Percentiles rank a stretch among this genome's conserved stretches.
Evolutionary conservation across 495 filamentous ascomycete species (phyloP).

Genomic region (Halenospora varia): DNA sequence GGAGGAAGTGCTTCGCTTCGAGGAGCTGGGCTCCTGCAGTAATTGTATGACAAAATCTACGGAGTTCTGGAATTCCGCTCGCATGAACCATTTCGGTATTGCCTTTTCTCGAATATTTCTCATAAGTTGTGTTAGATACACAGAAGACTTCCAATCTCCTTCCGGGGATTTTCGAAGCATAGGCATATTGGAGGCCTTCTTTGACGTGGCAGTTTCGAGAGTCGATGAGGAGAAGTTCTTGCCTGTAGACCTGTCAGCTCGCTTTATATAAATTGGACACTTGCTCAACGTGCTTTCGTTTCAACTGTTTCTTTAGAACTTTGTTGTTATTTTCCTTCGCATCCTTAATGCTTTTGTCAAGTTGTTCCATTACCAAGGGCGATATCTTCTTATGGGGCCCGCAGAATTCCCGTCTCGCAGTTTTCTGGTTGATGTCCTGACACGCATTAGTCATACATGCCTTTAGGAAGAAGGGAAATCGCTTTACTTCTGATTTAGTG

Average conservation of each 20-base stretch:
- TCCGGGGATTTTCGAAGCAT: conserved; percentile 15
- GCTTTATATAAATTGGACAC: conserved; percentile 2
- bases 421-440: conserved; percentile 26
- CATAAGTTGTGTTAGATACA: conserved; percentile 27
- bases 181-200: conserved; percentile 17
- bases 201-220: conserved; percentile 27
- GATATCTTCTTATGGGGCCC: conserved; percentile 15
- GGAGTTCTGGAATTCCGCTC: conserved; percentile 29
- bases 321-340: conserved; percentile 13
- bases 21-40: conserved; percentile 22
- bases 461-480: no score
- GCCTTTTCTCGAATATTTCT: conserved; percentile 21
- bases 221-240: conserved; percentile 24
- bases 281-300: conserved; percentile 5
- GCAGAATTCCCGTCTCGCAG: conserved; percentile 21
- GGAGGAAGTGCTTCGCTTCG: conserved; percentile 23
- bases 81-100: conserved; percentile 17
- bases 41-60: conserved; percentile 25
- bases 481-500: conserved; percentile 24
- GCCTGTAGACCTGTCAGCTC: conserved; percentile 17
- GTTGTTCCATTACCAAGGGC: conserved; percentile 3
- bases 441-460: no score
- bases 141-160: conserved; percentile 27
- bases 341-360: conserved; percentile 15
- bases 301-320: conserved; percentile 10